phyloP scores from a whole-genome alignment of 2,329 filamentous ascomycete genomes.

The Davidsoniella neocaledoniae region DNA sequence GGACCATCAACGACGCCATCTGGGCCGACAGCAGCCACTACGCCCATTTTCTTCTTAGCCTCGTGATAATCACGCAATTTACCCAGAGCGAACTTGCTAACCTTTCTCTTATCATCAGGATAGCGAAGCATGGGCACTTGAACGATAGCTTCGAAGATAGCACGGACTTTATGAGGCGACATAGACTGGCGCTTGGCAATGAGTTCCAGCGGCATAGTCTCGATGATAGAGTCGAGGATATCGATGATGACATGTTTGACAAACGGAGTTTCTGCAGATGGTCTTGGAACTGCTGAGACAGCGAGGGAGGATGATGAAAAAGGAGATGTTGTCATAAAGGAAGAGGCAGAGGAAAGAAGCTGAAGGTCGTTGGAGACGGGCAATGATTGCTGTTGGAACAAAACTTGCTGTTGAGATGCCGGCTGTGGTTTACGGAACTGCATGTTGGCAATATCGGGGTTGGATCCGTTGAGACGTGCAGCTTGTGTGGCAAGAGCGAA shows the following conservation, averaged over 20 bases:
- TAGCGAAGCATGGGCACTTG: constrained; percentile 30
- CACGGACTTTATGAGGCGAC: constrained; percentile 26
- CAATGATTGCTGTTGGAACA: neutral
- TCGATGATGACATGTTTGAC: constrained; percentile 29
- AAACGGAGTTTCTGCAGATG: neutral
- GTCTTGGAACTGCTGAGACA: neutral
- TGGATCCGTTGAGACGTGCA: neutral
- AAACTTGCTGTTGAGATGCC: neutral
- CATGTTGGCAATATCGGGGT: neutral
- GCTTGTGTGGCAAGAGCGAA: neutral
- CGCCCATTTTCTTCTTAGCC: constrained; percentile 22
- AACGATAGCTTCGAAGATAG: constrained; percentile 31
- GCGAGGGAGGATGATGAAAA: neutral
- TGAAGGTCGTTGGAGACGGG: too few relatives aligned
- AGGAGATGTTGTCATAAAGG: neutral
- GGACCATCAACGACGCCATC: neutral
- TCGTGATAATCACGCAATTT: constrained; percentile 27
- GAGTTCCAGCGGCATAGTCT: constrained; percentile 28
- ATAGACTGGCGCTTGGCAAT: constrained; percentile 29
- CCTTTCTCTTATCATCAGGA: constrained; percentile 24
- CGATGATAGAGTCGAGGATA: constrained; percentile 31
- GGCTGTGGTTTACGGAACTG: neutral
- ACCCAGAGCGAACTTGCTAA: constrained; percentile 24
- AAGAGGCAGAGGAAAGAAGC: neutral
- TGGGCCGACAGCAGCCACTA: neutral